These are phyloP conservation scores for Stephanodiscus minutulus DNA, from an alignment of 108 stramenopile genomes.

Conservation along the genomic window DNA sequence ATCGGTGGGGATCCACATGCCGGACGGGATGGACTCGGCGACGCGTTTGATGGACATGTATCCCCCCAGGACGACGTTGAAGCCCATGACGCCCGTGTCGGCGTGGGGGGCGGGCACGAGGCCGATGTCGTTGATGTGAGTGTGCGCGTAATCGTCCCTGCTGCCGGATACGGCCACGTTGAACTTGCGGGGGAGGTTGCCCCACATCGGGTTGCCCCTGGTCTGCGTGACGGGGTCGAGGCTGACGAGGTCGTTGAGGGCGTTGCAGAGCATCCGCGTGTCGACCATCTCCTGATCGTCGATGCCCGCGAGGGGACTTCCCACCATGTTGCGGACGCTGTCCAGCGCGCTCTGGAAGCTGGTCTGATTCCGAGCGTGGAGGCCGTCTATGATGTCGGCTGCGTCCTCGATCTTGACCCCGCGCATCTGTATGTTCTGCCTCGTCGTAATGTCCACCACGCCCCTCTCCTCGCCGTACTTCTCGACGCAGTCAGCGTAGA, in stretches of 20 bases:
- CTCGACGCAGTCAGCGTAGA: conserved; percentile 81
- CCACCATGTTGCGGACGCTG: conserved; percentile 94
- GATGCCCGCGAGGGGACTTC: conserved; percentile 91
- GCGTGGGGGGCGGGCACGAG: conserved; percentile 70
- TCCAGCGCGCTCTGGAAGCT: conserved; percentile 89
- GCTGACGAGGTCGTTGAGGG: conserved; percentile 84
- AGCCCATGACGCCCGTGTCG: conserved; percentile 89
- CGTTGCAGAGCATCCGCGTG: conserved; percentile 83
- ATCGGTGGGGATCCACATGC: conserved; percentile 90
- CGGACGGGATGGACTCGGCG: conserved; percentile 75
- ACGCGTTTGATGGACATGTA: conserved; percentile 93
- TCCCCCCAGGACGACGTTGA: conserved; percentile 93
- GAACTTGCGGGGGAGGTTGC: conserved; percentile 92
- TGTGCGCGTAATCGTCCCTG: conserved; percentile 92
- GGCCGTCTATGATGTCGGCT: conserved; percentile 82
- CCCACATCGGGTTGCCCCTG: conserved; percentile 86
- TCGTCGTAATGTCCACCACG: conserved; percentile 93
- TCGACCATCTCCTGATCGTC: conserved; percentile 90
- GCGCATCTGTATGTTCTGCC: conserved; percentile 91
- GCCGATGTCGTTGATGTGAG: conserved; percentile 95
- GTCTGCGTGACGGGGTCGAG: conserved; percentile 74
- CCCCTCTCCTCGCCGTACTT: conserved; percentile 84
- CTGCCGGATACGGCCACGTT: conserved; percentile 93
- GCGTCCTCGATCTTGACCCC: conserved; percentile 92
- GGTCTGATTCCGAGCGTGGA: conserved; percentile 87